Percentiles rank a stretch among this genome's conserved stretches.
Conservation (phyloP, 78 protist species). For the Planoprotostelium fungivorum region DNA sequence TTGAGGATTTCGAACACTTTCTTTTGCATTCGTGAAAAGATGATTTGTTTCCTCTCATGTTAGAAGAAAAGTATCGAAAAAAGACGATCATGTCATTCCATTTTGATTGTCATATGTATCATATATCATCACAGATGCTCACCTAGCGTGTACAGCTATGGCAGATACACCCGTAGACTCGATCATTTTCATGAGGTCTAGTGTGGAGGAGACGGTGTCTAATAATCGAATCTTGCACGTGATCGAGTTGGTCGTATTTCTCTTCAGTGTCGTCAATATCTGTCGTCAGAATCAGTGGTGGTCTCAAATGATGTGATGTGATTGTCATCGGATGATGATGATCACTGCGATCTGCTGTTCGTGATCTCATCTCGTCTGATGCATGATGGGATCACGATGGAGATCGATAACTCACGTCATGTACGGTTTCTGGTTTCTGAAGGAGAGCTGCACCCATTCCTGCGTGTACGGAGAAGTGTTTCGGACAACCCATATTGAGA, state of each 20-base stretch:
- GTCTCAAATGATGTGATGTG: too few relatives aligned
- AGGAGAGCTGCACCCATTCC: conserved; percentile 56
- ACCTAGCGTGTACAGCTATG: conserved; percentile 48
- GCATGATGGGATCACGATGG: too few relatives aligned
- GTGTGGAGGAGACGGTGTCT: conserved; percentile 19
- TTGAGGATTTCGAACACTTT: background rate
- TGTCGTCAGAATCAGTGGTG: too few relatives aligned
- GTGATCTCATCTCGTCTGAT: background rate
- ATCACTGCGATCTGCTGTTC: background rate
- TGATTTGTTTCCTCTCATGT: background rate
- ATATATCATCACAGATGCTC: background rate
- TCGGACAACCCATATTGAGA: conserved; percentile 68
- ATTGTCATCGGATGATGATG: background rate
- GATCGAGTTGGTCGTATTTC: conserved; percentile 52
- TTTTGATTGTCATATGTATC: background rate
- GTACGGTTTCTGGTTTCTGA: conserved; percentile 36
- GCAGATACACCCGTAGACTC: conserved; percentile 56
- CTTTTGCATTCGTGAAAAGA: background rate
- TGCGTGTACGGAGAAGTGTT: conserved; percentile 49
- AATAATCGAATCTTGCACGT: conserved; percentile 63
- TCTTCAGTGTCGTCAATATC: conserved; percentile 36
- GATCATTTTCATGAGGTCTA: conserved; percentile 38
- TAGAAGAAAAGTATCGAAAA: background rate
- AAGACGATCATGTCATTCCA: background rate
- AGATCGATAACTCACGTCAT: background rate